Evolutionary conservation across 179 eudicot genomes (phyloP).

Genomic region (Beta macrorhiza): DNA sequence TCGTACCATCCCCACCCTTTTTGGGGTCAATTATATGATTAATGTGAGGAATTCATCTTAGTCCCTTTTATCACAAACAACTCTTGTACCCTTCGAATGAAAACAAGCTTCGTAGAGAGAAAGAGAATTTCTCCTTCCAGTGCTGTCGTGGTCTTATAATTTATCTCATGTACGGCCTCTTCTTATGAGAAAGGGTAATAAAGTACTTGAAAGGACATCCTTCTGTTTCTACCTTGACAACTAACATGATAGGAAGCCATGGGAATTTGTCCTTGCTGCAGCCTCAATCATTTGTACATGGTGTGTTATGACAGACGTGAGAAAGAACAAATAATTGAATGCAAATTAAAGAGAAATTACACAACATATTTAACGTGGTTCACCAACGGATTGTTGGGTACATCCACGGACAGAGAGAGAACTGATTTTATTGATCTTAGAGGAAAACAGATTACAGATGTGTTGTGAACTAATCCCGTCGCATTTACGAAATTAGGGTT

Average conservation of each 20-base stretch:
- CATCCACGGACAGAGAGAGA: too few relatives aligned
- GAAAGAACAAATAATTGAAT: too few relatives aligned
- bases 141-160: background rate
- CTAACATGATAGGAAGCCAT: conserved; percentile 9
- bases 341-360: too few relatives aligned
- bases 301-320: background rate
- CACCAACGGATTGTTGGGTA: too few relatives aligned
- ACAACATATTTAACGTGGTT: too few relatives aligned
- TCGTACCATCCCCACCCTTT: background rate
- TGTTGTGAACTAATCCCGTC: too few relatives aligned
- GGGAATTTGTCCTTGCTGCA: conserved; percentile 10
- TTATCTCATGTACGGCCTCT: conserved; percentile 5
- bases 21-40: background rate
- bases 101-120: background rate
- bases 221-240: conserved; percentile 14
- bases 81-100: background rate
- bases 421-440: too few relatives aligned
- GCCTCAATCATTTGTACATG: background rate
- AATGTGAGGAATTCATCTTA: background rate
- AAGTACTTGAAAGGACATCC: background rate
- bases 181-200: background rate
- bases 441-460: too few relatives aligned
- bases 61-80: background rate
- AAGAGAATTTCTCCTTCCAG: too few relatives aligned
- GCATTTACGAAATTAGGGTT: too few relatives aligned